Conservation (phyloP, 768 basidiomycete species). For the Trametopsis cervina region DNA sequence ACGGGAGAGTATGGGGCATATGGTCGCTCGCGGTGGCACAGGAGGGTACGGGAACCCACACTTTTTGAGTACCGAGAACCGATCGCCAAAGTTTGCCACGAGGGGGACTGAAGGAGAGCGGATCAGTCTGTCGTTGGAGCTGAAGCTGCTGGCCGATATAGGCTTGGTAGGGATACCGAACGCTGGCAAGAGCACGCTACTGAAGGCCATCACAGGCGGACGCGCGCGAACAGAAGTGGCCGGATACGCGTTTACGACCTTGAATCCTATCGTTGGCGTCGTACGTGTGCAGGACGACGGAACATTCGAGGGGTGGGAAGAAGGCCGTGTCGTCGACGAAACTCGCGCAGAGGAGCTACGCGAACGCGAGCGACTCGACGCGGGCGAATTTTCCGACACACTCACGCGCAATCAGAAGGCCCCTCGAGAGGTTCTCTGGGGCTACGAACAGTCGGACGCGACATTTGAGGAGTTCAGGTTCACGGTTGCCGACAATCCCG, state of each 20-base stretch:
- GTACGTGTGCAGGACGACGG: constrained; percentile 81
- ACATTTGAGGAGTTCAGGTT: constrained; percentile 72
- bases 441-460: background rate
- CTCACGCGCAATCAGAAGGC: constrained; percentile 42
- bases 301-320: constrained; percentile 53
- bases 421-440: background rate
- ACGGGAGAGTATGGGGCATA: constrained; percentile 46
- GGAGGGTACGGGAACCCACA: constrained; percentile 90
- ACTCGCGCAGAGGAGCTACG: constrained; percentile 48
- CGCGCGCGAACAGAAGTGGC: constrained; percentile 82
- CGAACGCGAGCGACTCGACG: constrained; percentile 37
- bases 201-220: constrained; percentile 84
- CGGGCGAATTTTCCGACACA: constrained; percentile 45
- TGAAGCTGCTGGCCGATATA: constrained; percentile 92
- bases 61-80: constrained; percentile 59
- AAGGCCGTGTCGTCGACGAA: constrained; percentile 55
- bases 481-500: constrained; percentile 96
- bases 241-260: constrained; percentile 89
- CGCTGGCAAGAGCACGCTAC: constrained; percentile 86
- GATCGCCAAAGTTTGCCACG: constrained; percentile 84
- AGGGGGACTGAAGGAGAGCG: constrained; percentile 70
- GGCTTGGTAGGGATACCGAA: constrained; percentile 96
- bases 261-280: constrained; percentile 90
- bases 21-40: constrained; percentile 69
- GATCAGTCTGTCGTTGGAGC: constrained; percentile 79